Evolutionary conservation across 2,329 filamentous ascomycete species (phyloP), one percentile per base, ranked within the genome.

Genomic region (Biscogniauxia mediterranea): DNA sequence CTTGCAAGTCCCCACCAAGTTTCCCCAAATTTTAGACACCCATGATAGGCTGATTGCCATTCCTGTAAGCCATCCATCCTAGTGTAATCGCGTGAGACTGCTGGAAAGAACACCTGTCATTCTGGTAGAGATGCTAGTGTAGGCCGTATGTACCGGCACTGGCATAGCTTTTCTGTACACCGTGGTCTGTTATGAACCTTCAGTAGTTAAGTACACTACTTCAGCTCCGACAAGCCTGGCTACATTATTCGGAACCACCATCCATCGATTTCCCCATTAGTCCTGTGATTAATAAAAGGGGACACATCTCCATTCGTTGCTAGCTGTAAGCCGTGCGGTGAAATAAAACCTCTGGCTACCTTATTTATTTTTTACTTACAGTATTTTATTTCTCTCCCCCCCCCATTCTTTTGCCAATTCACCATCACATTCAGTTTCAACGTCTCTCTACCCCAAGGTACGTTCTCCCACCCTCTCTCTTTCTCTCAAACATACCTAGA

Each of bases 231-330:
- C 7, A 19, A n/a, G 49, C n/a, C 8, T 19, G 49, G n/a, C 49
- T 23, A 23, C 11, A 9, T 6, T 21, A 52, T 52, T 52, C 51
- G 51, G 51, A 52, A 52, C 51, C 19, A 23, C n/a, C 51, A 52
- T 23, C 49, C 9, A 21, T 23, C 15, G 20, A 23, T 26, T 26
- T 26, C 51, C 51, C 51, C 51, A 52, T 52, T 52, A 26, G 51
- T 26, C 51, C 11, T 21, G 7, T 23, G 11, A 23, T 21, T 52
- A 23, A 23, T 52, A 52, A 55, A 63, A 65, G 38, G 65, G 65
- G 65, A 67, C 65, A 67, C 63, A 65, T 67, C 62, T 64, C 53
- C 63, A 60, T 55, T 58, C 62, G 56, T 62, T 63, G 60, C 26
- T 57, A 46, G 38, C 38, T 2, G 13, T 46, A n/a, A 46, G 15